Evolutionary conservation across 371 early-diverging fungal species (phyloP), one percentile per base, ranked within the genome.

Genomic region (Mortierella sp.): DNA sequence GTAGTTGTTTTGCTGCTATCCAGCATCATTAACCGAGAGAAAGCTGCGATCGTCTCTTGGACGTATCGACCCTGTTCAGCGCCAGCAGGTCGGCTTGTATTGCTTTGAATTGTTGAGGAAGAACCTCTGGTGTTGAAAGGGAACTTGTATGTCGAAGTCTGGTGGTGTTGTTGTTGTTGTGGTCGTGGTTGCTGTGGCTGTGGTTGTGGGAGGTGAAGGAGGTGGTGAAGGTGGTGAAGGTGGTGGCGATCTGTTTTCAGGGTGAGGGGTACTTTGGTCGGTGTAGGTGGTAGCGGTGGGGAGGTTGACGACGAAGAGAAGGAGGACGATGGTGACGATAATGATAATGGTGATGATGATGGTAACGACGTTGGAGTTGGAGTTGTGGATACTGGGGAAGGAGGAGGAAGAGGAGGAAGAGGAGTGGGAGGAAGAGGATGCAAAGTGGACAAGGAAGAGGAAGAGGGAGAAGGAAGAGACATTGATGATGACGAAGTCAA

Each of bases 41-140:
- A 81, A 9, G 76, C 72, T 13, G 77, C 65, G 54, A 76, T 76
- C 19, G 73, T 79, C 26, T 78, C 84, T 55, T 80, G 84, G 70
- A 78, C 80, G 74, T 78, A 70, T 31, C 72, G 57, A 50, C 78
- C 81, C 45, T 80, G 76, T 60, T 78, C 84, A 73, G 63, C 16
- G 19, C 31, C 63, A 31, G 63, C 63, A 63, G 19, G 63, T 34
- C 21, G 16, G 44, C 44, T 63, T 34, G 8, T 34, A 16, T 28
- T 57, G 24, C 48, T 44, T 14, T 38, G 55, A 38, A 31, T 31
- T 50, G 55, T 55, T 38, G 68, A 2, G 9, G 24, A 38, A 2
- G 68, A 19, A 0, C 34, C 68, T 68, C 42, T 42, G 42, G 68
- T 24, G 21, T 10, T 68, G 44, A 24, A 38, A 0, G 68, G 68